These are phyloP conservation scores for Cyclocybe cylindracea DNA, from an alignment of 768 basidiomycete species.

Conservation along the genomic window DNA sequence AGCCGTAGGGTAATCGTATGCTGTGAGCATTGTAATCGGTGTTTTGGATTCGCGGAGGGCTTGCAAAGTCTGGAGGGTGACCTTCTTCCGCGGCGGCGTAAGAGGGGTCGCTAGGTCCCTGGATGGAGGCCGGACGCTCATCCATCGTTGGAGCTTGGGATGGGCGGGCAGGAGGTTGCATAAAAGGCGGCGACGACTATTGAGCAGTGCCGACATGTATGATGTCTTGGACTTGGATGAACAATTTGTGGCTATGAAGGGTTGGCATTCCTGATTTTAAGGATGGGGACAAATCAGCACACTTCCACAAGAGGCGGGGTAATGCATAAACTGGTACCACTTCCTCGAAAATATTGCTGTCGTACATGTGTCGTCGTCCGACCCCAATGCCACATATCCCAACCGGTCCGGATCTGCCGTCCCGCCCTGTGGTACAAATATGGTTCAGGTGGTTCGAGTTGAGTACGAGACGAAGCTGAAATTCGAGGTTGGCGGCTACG, in stretches of 20 bases:
- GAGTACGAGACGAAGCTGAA: no score
- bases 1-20: constrained; percentile 95
- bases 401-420: no score
- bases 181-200: constrained; percentile 9
- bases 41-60: constrained; percentile 53
- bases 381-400: neutral
- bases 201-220: constrained; percentile 1
- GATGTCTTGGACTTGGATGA: neutral
- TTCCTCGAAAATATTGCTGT: constrained; percentile 2
- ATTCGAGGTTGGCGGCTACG: no score
- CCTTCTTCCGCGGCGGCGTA: constrained; percentile 68
- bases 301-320: no score
- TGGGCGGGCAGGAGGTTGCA: constrained; percentile 9
- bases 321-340: neutral
- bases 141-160: constrained; percentile 18
- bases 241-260: neutral
- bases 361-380: constrained; percentile 7
- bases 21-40: constrained; percentile 92
- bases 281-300: neutral
- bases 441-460: no score
- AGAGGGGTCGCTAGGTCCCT: constrained; percentile 14
- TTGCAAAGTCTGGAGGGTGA: constrained; percentile 79
- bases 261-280: neutral
- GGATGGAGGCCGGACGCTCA: constrained; percentile 26
- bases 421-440: no score